phyloP scores from a whole-genome alignment of 352 stramenopile genomes.

The Globisporangium cylindrosporum region DNA sequence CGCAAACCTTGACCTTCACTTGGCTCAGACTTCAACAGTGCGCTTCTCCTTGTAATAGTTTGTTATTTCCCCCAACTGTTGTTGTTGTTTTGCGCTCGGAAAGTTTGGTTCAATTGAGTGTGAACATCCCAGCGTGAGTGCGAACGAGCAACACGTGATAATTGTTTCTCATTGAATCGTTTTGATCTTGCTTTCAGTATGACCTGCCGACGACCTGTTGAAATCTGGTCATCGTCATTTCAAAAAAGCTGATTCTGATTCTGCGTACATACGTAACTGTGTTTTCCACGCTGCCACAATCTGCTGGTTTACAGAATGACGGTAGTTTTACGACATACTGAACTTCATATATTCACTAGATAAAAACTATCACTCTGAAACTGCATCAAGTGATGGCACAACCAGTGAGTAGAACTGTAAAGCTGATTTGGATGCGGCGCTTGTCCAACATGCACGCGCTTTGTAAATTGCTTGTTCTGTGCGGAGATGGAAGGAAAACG shows the following conservation, averaged over 20 bases:
- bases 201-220: no score
- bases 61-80: neutral
- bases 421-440: neutral
- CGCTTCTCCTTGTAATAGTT: neutral
- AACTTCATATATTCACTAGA: neutral
- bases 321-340: neutral
- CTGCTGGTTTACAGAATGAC: neutral
- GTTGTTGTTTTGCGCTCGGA: neutral
- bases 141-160: no score
- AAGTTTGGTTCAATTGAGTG: neutral
- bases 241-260: no score
- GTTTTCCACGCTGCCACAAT: neutral
- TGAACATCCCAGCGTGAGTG: no score
- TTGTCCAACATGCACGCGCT: no score
- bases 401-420: neutral
- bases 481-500: neutral
- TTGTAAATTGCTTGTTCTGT: neutral
- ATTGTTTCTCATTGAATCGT: neutral
- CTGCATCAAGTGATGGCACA: conserved; percentile 11
- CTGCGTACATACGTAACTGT: neutral
- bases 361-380: neutral
- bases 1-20: neutral
- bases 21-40: neutral
- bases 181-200: conserved; percentile 2
- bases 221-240: neutral